A percentile compares a stretch with the other conserved stretches of the same genome.
Evolutionary conservation across 257 asterid species (phyloP).

Genomic region (Nicotiana paniculata): DNA sequence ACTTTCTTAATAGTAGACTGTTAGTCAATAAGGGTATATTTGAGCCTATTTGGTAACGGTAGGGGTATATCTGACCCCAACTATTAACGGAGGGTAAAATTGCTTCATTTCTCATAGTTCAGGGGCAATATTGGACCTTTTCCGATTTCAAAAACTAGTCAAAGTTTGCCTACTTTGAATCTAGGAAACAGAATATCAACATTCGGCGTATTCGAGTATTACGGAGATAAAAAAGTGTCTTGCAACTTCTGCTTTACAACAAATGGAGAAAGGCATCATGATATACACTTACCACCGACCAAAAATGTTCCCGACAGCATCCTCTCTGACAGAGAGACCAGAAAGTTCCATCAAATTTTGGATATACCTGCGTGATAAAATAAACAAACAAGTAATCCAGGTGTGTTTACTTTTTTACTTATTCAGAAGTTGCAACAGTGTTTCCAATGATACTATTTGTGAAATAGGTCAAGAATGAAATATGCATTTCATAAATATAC

Average conservation of each 20-base stretch:
- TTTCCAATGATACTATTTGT: neutral
- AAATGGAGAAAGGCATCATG: neutral
- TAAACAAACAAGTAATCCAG: neutral
- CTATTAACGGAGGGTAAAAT: too few relatives aligned
- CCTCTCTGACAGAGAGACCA: conserved; percentile 79
- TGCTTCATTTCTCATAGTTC: too few relatives aligned
- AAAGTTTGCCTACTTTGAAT: neutral
- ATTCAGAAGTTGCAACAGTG: neutral
- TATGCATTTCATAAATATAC: neutral
- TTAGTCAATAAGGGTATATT: too few relatives aligned
- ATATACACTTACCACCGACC: conserved; percentile 71
- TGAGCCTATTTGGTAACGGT: too few relatives aligned
- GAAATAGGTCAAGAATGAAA: neutral
- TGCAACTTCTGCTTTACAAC: too few relatives aligned
- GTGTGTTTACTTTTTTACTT: neutral
- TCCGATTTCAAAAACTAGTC: too few relatives aligned
- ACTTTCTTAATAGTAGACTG: too few relatives aligned
- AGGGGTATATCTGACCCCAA: too few relatives aligned
- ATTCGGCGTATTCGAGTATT: neutral
- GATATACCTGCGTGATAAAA: conserved; percentile 49
- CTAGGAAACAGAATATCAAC: neutral
- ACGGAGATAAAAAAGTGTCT: neutral
- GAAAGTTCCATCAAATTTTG: conserved; percentile 65
- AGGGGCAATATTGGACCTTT: too few relatives aligned
- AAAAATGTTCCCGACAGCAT: conserved; percentile 87